Evolutionary conservation across 805 yeast genomes (phyloP), one percentile per base, ranked within the genome.

Genomic region (Candida anglica): DNA sequence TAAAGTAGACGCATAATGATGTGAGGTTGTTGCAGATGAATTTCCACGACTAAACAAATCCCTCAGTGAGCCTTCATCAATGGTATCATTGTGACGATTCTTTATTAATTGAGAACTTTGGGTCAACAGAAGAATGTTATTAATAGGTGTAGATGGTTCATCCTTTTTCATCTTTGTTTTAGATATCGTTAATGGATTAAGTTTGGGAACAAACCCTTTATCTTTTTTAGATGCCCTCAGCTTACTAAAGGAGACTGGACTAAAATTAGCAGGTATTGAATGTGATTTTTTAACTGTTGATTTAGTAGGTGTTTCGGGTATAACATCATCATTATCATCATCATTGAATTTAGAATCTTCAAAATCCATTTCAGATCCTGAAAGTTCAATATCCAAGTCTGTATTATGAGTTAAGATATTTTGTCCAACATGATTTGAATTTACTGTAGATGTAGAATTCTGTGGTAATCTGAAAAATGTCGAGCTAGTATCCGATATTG

Each of bases 271-370:
- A 3, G 63, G 61, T 8, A 52, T 51, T 10, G 56, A 48, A 23
- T 47, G 45, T 3, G 59, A 53, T 34, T 53, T 55, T 36, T 48
- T 51, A 14, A 57, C 59, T 10, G 34, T 14, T 24, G 53, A 41
- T 36, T 60, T 62, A 3, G 70, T 63, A 2, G 70, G 70, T 1
- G 71, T 64, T 38, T 63, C 68, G 1, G 66, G 63, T 4, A 53
- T 41, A 7, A 32, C 14, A 18, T n/a, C 44, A 29, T 9, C 36
- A 23, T 36, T 38, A 11, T 35, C 36, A 8, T 9, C 27, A n/a
- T 27, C 24, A 34, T 39, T 39, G 25, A 52, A 10, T 7, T 26
- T 5, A n/a, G 28, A 15, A 6, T 5, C n/a, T 13, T 32, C 34
- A 19, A 24, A 32, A 23, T 32, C 29, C 3, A 18, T 15, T 32